Conservation (phyloP, 768 basidiomycete species). For the Collybia nuda region DNA sequence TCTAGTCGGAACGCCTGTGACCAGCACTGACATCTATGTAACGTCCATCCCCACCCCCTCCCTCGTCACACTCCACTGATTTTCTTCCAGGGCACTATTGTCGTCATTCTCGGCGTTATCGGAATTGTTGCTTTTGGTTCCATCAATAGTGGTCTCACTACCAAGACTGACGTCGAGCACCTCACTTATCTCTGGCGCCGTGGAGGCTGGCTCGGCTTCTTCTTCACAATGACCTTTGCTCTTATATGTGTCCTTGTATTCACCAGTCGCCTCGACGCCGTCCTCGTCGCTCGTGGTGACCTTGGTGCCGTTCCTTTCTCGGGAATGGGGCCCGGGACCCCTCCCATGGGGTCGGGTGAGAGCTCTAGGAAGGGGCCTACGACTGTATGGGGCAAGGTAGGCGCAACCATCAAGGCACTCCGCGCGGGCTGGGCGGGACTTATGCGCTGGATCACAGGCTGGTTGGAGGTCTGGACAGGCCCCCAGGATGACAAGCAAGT, state of each 20-base stretch:
- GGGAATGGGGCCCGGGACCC: conserved; percentile 22
- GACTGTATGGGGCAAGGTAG: background rate
- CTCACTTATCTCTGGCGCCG: conserved; percentile 86
- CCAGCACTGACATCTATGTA: conserved; percentile 76
- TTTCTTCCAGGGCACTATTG: conserved; percentile 67
- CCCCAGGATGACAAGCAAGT: conserved; percentile 82
- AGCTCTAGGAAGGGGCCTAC: background rate
- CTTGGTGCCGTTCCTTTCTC: conserved; percentile 58
- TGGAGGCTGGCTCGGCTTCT: conserved; percentile 87
- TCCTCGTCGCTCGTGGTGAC: conserved; percentile 71
- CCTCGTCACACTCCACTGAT: background rate
- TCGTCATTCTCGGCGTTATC: conserved; percentile 81
- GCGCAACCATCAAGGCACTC: conserved; percentile 25
- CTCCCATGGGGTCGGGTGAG: background rate
- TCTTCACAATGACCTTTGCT: conserved; percentile 74
- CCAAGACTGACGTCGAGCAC: conserved; percentile 71
- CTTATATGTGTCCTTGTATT: conserved; percentile 68
- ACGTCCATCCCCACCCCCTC: background rate
- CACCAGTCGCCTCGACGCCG: conserved; percentile 68
- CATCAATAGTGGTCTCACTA: conserved; percentile 76
- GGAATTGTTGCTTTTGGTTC: conserved; percentile 88
- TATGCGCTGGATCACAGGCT: conserved; percentile 56
- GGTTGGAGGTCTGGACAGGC: conserved; percentile 73
- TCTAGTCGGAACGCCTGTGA: conserved; percentile 83
- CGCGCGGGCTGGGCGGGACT: conserved; percentile 40